Percentiles rank a stretch among this genome's conserved stretches.
phyloP scores from a whole-genome alignment of 768 basidiomycete species.

The Neoboletus magnificus region DNA sequence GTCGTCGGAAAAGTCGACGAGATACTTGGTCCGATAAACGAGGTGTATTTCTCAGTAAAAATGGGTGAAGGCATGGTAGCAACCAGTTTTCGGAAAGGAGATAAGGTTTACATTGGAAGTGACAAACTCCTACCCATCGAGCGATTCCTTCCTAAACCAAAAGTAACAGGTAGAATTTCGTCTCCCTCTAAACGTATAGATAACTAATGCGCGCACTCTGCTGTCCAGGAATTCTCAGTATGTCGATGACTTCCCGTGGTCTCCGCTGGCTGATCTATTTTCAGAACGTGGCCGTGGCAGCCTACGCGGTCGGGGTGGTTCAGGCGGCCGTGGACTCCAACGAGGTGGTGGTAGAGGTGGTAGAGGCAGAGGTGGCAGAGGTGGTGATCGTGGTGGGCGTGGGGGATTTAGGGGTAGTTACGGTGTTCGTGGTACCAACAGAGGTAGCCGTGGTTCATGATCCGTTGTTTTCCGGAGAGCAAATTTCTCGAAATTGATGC shows the following conservation, averaged over 20 bases:
- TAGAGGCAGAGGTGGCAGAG: conserved; percentile 37
- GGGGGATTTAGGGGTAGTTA: conserved; percentile 49
- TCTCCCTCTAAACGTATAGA: conserved; percentile 5
- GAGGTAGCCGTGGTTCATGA: conserved; percentile 52
- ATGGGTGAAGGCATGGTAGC: conserved; percentile 97
- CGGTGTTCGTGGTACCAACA: conserved; percentile 38
- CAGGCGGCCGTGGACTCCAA: conserved; percentile 32
- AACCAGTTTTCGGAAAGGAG: conserved; percentile 92
- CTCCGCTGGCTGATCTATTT: conserved; percentile 30
- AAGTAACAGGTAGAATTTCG: conserved; percentile 63
- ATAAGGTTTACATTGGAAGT: conserved; percentile 96
- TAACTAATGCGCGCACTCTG: background rate
- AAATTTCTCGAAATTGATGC: too few species aligned
- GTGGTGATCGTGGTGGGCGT: conserved; percentile 40
- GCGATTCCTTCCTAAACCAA: conserved; percentile 95
- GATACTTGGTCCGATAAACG: conserved; percentile 98
- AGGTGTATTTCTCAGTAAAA: conserved; percentile 97
- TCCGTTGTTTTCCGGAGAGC: background rate
- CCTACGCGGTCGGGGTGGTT: conserved; percentile 25
- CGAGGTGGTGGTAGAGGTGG: conserved; percentile 39
- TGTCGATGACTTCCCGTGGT: conserved; percentile 2
- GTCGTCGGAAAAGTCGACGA: conserved; percentile 97
- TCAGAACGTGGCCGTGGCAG: conserved; percentile 47
- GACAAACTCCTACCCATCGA: conserved; percentile 97
- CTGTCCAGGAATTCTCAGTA: conserved; percentile 29